phyloP scores from a whole-genome alignment of 75 land plant species.

The Adiantum capillusveneris region DNA sequence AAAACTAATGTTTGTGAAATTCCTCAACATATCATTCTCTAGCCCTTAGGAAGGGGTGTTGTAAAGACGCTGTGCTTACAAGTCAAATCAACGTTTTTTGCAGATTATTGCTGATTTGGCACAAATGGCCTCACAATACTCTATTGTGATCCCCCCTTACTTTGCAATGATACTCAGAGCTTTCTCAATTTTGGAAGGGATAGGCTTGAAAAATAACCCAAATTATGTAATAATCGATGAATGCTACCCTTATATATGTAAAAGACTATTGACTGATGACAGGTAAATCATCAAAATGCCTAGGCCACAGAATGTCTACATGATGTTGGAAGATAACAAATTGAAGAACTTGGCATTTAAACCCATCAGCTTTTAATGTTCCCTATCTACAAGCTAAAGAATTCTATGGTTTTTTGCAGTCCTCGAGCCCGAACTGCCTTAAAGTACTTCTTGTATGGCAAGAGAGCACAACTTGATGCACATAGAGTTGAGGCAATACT shows the following conservation, averaged over 20 bases:
- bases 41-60: too few relatives aligned
- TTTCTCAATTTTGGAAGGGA: slow-evolving; percentile 35
- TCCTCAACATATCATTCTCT: too few relatives aligned
- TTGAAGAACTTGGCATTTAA: too few relatives aligned
- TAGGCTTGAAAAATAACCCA: slow-evolving; percentile 30
- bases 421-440: slow-evolving; percentile 28
- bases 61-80: too few relatives aligned
- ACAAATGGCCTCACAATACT: slow-evolving; percentile 9
- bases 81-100: too few relatives aligned
- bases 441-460: slow-evolving; percentile 35
- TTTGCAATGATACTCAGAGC: slow-evolving; percentile 39
- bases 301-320: too few relatives aligned
- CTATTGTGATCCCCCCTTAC: slow-evolving; percentile 29
- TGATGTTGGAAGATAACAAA: too few relatives aligned
- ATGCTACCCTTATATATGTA: slow-evolving; percentile 36
- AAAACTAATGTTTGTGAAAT: too few relatives aligned
- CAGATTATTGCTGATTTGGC: slow-evolving; percentile 23
- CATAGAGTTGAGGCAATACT: slow-evolving; percentile 21
- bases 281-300: too few relatives aligned
- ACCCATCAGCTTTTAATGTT: too few relatives aligned
- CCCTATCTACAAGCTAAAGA: too few relatives aligned
- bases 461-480: slow-evolving; percentile 19
- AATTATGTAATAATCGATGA: slow-evolving; percentile 28
- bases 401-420: slow-evolving; percentile 19
- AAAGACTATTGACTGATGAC: slow-evolving; percentile 39